Conservation (phyloP, 1,284 basidiomycete genomes). For the Kalmanozyma brasiliensis region DNA sequence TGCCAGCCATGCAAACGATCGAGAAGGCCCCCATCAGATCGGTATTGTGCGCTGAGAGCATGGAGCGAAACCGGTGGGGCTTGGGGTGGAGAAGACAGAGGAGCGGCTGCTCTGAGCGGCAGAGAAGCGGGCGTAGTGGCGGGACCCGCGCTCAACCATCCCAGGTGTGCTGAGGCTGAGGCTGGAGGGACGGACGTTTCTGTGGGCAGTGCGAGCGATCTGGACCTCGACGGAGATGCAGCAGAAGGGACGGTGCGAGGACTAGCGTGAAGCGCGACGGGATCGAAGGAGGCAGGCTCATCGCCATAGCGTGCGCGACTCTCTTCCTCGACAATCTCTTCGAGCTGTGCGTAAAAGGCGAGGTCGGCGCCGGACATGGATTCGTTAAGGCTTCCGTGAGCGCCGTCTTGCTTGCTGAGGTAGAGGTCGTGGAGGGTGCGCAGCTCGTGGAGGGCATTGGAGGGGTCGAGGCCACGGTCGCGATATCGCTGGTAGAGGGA, state of each 20-base stretch:
- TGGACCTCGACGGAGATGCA: slow-evolving; percentile 6
- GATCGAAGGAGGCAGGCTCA: slow-evolving; percentile 11
- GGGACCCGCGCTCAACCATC: slow-evolving; percentile 47
- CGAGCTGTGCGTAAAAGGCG: slow-evolving; percentile 55
- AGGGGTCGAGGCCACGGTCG: slow-evolving; percentile 55
- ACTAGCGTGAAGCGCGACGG: not conserved
- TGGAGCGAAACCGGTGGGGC: slow-evolving; percentile 5
- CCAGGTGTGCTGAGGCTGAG: slow-evolving; percentile 29
- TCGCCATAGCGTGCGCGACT: slow-evolving; percentile 48
- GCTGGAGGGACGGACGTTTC: slow-evolving; percentile 8
- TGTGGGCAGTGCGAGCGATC: slow-evolving; percentile 5
- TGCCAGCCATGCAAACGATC: slow-evolving; percentile 49
- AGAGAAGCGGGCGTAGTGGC: slow-evolving; percentile 6
- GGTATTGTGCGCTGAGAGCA: slow-evolving; percentile 28
- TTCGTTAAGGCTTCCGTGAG: slow-evolving; percentile 27
- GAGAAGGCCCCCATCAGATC: slow-evolving; percentile 27
- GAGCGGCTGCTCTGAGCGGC: not conserved
- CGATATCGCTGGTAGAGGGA: slow-evolving; percentile 55
- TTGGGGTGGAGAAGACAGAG: slow-evolving; percentile 9
- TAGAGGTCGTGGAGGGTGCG: slow-evolving; percentile 58
- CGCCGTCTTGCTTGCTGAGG: slow-evolving; percentile 53
- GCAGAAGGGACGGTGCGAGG: slow-evolving; percentile 1
- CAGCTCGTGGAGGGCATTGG: slow-evolving; percentile 56
- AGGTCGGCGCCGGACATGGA: slow-evolving; percentile 52
- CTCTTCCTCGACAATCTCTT: slow-evolving; percentile 58